Base-by-base conservation (phyloP, 805 yeast genomes). In the Candida lessepsii region DNA sequence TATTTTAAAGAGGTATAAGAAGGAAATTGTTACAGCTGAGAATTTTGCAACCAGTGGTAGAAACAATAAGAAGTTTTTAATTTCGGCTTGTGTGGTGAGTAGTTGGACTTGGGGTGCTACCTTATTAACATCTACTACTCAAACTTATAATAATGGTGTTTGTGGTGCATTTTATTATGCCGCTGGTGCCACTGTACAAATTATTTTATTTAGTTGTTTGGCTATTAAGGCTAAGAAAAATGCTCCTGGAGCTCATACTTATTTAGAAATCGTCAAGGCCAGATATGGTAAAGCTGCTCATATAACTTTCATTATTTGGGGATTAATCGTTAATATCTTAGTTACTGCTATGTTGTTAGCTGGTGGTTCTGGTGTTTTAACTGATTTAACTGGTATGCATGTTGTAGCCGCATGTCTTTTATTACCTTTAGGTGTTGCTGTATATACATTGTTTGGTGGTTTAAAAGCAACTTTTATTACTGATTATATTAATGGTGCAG, bases 1-100 rank as follows among this genome's bases (percentile, higher is more conserved):
- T 35, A 71, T 85, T 44, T 69, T 88, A 31, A 76, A 78, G 50
- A 71, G 96, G 34, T 90, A 89, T 61, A 90, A 87, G 57, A 77
- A 78, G 52, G 96, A 90, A 61, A 75, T 85, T 41, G 83, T 88
- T 62, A 87, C 96, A 5, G 89, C 96, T 3, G 97, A 90, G 65
- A 96, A 89, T 57, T 90, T 90, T 52, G 79, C 95, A 2, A 89
- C 96, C 4, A 96, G 96, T 25, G 96, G 96, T 49, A 76, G 96
- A 57, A 72, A 87, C 3, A 95, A 90, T 29, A 85, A 83, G 52
- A 81, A 91, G 0, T 93, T 93, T 35, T 70, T 90, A 49, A 83
- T 88, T 46, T 81, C 91, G 4, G 81, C 95, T 6, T 96, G 96
- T 6, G 96, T 90, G 21, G 96, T 89, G 7, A 81, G 91, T 9